phyloP scores from a whole-genome alignment of 192 early-diverging fungal genomes.

The Funneliformis geosporum region DNA sequence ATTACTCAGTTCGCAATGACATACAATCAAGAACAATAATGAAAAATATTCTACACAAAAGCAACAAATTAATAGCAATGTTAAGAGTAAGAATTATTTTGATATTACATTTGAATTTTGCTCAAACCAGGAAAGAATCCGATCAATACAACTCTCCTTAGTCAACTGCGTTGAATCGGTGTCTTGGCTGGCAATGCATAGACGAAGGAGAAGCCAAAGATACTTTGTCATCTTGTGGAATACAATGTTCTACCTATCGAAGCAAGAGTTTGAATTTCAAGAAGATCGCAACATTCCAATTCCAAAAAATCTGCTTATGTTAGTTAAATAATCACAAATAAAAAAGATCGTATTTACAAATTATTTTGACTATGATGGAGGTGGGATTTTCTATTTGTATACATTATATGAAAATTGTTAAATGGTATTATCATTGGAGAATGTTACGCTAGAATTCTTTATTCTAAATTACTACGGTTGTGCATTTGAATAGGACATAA shows the following conservation, averaged over 20 bases:
- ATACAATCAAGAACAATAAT: too few relatives aligned
- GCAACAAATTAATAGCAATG: conserved; percentile 24
- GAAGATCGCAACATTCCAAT: background rate
- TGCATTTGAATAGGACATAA: too few relatives aligned
- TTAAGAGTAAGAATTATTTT: background rate
- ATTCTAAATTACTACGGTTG: conserved; percentile 22
- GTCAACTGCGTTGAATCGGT: conserved; percentile 11
- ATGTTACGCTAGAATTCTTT: conserved; percentile 25
- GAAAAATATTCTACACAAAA: conserved; percentile 13
- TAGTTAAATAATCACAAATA: background rate
- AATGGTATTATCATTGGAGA: conserved; percentile 28
- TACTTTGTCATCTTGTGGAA: conserved; percentile 5
- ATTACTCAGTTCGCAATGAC: conserved; percentile 20
- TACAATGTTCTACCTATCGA: background rate
- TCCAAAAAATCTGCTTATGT: background rate
- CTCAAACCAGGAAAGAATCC: background rate
- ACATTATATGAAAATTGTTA: too few relatives aligned
- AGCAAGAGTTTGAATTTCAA: background rate
- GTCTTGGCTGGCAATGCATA: background rate
- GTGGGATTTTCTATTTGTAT: too few relatives aligned
- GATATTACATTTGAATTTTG: background rate
- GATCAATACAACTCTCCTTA: background rate
- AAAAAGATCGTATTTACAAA: conserved; percentile 6
- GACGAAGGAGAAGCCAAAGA: background rate
- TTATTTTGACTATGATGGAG: background rate